These are phyloP conservation scores for Actinomortierella ambigua DNA, from an alignment of 371 early-diverging fungal genomes.

Conservation along the genomic window DNA sequence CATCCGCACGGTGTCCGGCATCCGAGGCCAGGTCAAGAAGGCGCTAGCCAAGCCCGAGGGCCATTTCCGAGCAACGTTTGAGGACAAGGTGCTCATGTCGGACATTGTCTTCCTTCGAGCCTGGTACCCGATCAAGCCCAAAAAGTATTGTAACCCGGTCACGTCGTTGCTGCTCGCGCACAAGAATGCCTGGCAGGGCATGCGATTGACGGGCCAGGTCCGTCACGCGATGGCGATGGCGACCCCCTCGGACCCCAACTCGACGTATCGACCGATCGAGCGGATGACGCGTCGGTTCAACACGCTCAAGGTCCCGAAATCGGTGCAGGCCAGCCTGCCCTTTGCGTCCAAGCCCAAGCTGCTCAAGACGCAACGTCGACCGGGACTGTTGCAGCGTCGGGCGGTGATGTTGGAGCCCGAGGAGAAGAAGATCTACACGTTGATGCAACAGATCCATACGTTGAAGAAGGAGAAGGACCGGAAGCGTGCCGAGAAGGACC, in stretches of 20 bases:
- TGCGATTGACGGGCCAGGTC: slow-evolving; percentile 90
- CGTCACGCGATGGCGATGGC: slow-evolving; percentile 73
- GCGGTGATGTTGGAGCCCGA: slow-evolving; percentile 92
- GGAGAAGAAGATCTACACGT: slow-evolving; percentile 81
- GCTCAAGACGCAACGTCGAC: slow-evolving; percentile 51
- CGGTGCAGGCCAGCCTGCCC: slow-evolving; percentile 84
- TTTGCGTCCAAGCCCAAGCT: slow-evolving; percentile 91
- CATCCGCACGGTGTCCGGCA: slow-evolving; percentile 96
- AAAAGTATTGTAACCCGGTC: slow-evolving; percentile 95
- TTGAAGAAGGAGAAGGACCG: slow-evolving; percentile 82
- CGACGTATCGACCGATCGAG: slow-evolving; percentile 86
- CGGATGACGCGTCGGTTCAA: slow-evolving; percentile 87
- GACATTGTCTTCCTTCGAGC: slow-evolving; percentile 98
- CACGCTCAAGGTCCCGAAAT: slow-evolving; percentile 81
- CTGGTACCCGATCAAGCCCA: slow-evolving; percentile 95
- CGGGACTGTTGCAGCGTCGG: slow-evolving; percentile 63
- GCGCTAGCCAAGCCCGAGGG: slow-evolving; percentile 87
- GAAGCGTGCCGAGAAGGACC: slow-evolving; percentile 73
- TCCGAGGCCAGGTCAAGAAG: slow-evolving; percentile 99
- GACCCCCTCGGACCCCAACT: slow-evolving; percentile 79
- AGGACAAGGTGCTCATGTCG: slow-evolving; percentile 94
- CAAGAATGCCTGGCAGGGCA: slow-evolving; percentile 84
- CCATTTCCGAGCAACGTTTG: slow-evolving; percentile 98
- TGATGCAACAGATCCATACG: slow-evolving; percentile 89
- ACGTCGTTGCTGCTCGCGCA: slow-evolving; percentile 80